phyloP scores from a whole-genome alignment of 768 basidiomycete genomes.

The Lentinula sp. region DNA sequence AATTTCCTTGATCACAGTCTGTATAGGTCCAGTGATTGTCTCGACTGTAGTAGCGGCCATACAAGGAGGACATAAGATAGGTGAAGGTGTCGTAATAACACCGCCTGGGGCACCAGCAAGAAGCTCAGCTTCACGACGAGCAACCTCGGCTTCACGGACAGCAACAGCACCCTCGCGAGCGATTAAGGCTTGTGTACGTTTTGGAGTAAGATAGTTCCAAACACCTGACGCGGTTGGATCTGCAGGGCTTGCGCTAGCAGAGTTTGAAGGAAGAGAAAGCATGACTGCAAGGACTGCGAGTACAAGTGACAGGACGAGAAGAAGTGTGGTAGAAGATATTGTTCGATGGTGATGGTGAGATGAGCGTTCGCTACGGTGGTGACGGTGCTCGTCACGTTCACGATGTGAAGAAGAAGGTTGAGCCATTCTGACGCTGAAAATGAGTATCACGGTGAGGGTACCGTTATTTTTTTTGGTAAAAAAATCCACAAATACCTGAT shows the following conservation, averaged over 20 bases:
- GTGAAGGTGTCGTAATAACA: slow-evolving; percentile 51
- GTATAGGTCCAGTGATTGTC: slow-evolving; percentile 49
- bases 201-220: slow-evolving; percentile 72
- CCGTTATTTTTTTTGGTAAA: neutral
- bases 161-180: slow-evolving; percentile 77
- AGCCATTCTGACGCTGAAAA: slow-evolving; percentile 71
- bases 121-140: slow-evolving; percentile 81
- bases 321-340: slow-evolving; percentile 84
- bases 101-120: slow-evolving; percentile 81
- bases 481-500: slow-evolving; percentile 28
- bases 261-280: slow-evolving; percentile 72
- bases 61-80: slow-evolving; percentile 54
- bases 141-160: slow-evolving; percentile 81
- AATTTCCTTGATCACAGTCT: slow-evolving; percentile 85
- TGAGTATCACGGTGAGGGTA: neutral
- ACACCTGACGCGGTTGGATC: slow-evolving; percentile 46
- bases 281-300: slow-evolving; percentile 87
- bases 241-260: slow-evolving; percentile 22
- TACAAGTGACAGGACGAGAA: slow-evolving; percentile 80
- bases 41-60: slow-evolving; percentile 46
- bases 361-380: slow-evolving; percentile 53
- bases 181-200: slow-evolving; percentile 75
- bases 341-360: slow-evolving; percentile 77
- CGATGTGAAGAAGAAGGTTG: slow-evolving; percentile 82
- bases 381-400: slow-evolving; percentile 59